These are phyloP conservation scores for Tulasnella calospora DNA, from an alignment of 768 basidiomycete genomes.

Conservation along the genomic window DNA sequence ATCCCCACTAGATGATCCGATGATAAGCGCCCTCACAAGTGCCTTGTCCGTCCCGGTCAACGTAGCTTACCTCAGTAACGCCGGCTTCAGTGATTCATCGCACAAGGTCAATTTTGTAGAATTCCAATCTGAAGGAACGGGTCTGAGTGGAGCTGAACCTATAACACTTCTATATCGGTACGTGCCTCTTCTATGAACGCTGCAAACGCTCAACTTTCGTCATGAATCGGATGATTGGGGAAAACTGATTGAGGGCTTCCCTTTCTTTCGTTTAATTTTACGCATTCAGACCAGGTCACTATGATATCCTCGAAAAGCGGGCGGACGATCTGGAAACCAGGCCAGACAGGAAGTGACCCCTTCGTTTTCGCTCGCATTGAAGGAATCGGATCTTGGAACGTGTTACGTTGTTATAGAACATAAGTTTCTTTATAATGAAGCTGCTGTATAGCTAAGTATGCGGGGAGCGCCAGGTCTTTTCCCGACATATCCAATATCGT, in stretches of 20 bases:
- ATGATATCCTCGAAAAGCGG: slow-evolving; percentile 57
- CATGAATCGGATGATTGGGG: slow-evolving; percentile 9
- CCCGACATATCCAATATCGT: too few species aligned
- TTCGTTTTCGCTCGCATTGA: background rate
- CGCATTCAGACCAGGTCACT: slow-evolving; percentile 70
- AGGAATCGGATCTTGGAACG: background rate
- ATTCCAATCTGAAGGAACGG: slow-evolving; percentile 48
- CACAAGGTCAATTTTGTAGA: slow-evolving; percentile 59
- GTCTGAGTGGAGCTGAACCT: slow-evolving; percentile 43
- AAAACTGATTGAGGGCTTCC: slow-evolving; percentile 1
- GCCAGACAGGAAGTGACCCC: background rate
- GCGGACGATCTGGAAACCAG: background rate
- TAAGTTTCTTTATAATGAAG: background rate
- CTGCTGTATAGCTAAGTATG: background rate
- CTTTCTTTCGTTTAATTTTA: background rate
- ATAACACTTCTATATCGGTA: slow-evolving; percentile 73
- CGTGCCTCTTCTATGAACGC: slow-evolving; percentile 29
- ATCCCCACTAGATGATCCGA: slow-evolving; percentile 60
- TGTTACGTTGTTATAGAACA: background rate
- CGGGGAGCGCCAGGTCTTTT: background rate
- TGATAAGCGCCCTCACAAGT: slow-evolving; percentile 69
- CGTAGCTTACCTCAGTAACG: slow-evolving; percentile 66
- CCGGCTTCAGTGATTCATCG: slow-evolving; percentile 44
- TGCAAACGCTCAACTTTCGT: slow-evolving; percentile 17
- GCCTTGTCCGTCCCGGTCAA: slow-evolving; percentile 62